Evolutionary conservation across 371 early-diverging fungal genomes (phyloP).

Genomic region (Basidiobolus meristosporus): DNA sequence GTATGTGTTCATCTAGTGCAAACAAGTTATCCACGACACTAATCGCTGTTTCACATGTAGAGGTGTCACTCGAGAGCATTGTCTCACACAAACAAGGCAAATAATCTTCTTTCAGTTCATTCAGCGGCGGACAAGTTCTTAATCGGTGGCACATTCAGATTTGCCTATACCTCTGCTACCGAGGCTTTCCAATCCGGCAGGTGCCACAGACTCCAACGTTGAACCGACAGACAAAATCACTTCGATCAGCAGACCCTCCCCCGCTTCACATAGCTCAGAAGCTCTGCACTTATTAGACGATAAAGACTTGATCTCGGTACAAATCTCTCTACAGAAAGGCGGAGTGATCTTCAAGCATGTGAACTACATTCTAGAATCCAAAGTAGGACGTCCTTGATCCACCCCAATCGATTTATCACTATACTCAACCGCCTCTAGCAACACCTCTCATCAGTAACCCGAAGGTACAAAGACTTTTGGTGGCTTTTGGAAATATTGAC

Average conservation of each 20-base stretch:
- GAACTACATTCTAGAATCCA: slow-evolving; percentile 57
- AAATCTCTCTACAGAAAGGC: slow-evolving; percentile 58
- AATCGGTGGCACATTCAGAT: too few relatives aligned
- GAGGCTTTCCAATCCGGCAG: background rate
- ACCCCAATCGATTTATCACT: slow-evolving; percentile 1
- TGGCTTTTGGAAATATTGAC: slow-evolving; percentile 56
- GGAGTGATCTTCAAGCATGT: slow-evolving; percentile 60
- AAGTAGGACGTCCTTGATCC: slow-evolving; percentile 7
- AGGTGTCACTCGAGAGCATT: too few relatives aligned
- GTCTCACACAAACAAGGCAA: too few relatives aligned
- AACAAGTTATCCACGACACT: too few relatives aligned
- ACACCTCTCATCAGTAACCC: slow-evolving; percentile 27
- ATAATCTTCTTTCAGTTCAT: too few relatives aligned
- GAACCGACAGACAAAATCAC: too few relatives aligned
- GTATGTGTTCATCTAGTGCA: slow-evolving; percentile 8
- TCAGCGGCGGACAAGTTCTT: too few relatives aligned
- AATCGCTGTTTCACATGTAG: too few relatives aligned
- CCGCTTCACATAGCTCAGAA: too few relatives aligned
- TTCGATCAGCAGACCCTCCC: too few relatives aligned
- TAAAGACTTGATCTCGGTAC: background rate
- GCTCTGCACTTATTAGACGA: too few relatives aligned
- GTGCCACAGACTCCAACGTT: too few relatives aligned
- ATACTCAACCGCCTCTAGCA: slow-evolving; percentile 11
- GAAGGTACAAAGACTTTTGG: slow-evolving; percentile 74
- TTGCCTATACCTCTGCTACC: slow-evolving; percentile 1